Base-by-base conservation (phyloP, 768 basidiomycete species). In the Cubamyces sp. region DNA sequence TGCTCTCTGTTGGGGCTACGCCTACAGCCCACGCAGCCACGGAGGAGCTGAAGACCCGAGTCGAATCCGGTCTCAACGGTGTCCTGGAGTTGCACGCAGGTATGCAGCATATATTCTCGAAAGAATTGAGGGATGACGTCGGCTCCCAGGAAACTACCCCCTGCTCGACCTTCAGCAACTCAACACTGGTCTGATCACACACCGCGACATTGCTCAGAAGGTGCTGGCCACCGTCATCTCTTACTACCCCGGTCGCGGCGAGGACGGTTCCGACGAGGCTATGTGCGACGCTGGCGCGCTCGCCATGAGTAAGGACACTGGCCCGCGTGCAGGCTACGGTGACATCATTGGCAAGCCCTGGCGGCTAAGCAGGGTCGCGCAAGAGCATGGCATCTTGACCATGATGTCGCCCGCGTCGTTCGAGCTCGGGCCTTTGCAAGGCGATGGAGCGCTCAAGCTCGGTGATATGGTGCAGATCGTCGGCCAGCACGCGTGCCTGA, bases 261-360 rank as follows among this genome's bases (percentile, higher is more conserved):
- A 70, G 23, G 76, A 79, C 41, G 88, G 86, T 1, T 71, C 75
- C 50, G 90, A 91, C 69, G 90, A 93, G 71, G 90, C 89, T 3
- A 76, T 94, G 77, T 86, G 86, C 58, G 92, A 96, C 74, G 90
- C 88, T 8, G 94, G 92, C 6, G 91, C 84, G 2, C 85, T 94
- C 62, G 92, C 91, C 3, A 89, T 96, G 78, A 92, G 90, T 72
- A 94, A 93, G 74, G 94, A 94, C 73, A 87, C 81, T 0, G 94
- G 93, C 0, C 88, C 85, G 3, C 85, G 82, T 26, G 83, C 83
- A 9, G 86, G 84, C 4, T 92, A 81, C 69, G 92, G 94, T 4
- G 84, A 90, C 37, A 83, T 93, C 3, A 72, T 91, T 41, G 87
- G 86, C 11, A 82, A 79, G 69, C 74, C 80, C 7, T 91, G 90